Evolutionary conservation across 169 alveolate genomes (phyloP).

Genomic region (Eimeria maxima): DNA sequence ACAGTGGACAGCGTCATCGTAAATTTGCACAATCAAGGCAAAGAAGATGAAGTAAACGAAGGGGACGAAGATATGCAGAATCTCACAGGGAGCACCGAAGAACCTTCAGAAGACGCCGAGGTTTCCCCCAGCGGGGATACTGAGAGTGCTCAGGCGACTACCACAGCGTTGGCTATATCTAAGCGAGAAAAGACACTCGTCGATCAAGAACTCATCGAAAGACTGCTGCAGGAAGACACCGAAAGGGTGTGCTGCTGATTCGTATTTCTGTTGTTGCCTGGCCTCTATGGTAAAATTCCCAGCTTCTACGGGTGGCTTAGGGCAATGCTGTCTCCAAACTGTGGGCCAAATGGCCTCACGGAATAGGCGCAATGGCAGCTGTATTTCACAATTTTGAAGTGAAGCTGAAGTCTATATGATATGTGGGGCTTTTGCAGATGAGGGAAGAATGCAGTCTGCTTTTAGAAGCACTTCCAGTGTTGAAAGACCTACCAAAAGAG

Average conservation of each 20-base stretch:
- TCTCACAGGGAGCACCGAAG: not conserved
- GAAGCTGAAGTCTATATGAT: not conserved
- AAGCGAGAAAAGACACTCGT: conserved; percentile 52
- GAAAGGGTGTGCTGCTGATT: conserved; percentile 37
- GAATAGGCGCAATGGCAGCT: not conserved
- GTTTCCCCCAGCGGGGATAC: not conserved
- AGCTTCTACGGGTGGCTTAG: not conserved
- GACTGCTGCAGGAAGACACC: conserved; percentile 65
- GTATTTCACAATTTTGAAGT: not conserved
- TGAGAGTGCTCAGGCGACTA: not conserved
- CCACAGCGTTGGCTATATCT: conserved; percentile 32
- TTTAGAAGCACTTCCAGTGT: conserved; percentile 81
- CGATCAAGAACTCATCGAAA: conserved; percentile 67
- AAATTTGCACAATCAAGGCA: conserved; percentile 23
- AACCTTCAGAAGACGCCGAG: not conserved
- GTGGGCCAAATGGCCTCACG: not conserved
- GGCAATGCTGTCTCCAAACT: not conserved
- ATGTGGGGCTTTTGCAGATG: conserved; percentile 30
- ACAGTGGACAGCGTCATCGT: conserved; percentile 42
- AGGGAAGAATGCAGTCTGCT: conserved; percentile 81
- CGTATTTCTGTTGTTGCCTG: not conserved
- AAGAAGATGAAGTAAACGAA: not conserved
- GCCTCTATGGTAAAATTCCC: not conserved
- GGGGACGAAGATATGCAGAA: not conserved
- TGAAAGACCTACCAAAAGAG: conserved; percentile 77